Percentiles rank a stretch among this genome's conserved stretches.
Evolutionary conservation across 352 stramenopile species (phyloP).

Genomic region (Globisporangium canariense): DNA sequence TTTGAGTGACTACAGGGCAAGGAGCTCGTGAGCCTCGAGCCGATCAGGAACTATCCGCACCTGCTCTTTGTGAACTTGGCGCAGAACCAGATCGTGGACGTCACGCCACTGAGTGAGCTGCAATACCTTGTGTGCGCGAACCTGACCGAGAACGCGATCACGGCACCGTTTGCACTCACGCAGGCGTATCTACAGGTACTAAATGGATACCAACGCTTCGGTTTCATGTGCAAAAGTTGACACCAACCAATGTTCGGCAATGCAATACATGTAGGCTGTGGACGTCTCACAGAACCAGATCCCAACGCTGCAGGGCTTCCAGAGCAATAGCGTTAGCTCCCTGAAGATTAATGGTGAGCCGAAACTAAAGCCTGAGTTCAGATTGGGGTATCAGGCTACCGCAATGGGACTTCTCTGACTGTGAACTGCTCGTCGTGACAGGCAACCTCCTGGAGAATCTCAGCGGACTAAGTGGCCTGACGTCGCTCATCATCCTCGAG

Average conservation of each 20-base stretch:
- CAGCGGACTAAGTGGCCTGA: constrained; percentile 37
- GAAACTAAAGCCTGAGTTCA: neutral
- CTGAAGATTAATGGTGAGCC: constrained; percentile 62
- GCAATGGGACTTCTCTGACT: neutral
- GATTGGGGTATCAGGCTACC: neutral
- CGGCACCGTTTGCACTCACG: constrained; percentile 28
- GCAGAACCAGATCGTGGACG: constrained; percentile 63
- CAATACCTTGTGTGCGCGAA: constrained; percentile 59
- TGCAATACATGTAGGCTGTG: constrained; percentile 28
- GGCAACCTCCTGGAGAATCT: constrained; percentile 54
- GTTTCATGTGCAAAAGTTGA: neutral
- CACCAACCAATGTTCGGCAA: no score
- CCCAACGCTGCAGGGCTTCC: constrained; percentile 41
- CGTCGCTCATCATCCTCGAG: constrained; percentile 52
- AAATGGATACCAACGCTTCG: neutral
- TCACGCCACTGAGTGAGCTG: constrained; percentile 42
- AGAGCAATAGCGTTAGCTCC: constrained; percentile 43
- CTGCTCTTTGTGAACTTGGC: constrained; percentile 71
- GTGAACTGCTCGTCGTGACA: constrained; percentile 12
- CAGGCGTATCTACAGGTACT: constrained; percentile 61
- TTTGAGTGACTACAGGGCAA: constrained; percentile 33
- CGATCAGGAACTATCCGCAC: constrained; percentile 59
- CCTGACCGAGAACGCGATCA: constrained; percentile 54
- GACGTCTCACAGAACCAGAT: constrained; percentile 76
- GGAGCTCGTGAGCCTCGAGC: constrained; percentile 45